Conservation (phyloP, 371 early-diverging fungal species). For the Apophysomyces ossiformis region DNA sequence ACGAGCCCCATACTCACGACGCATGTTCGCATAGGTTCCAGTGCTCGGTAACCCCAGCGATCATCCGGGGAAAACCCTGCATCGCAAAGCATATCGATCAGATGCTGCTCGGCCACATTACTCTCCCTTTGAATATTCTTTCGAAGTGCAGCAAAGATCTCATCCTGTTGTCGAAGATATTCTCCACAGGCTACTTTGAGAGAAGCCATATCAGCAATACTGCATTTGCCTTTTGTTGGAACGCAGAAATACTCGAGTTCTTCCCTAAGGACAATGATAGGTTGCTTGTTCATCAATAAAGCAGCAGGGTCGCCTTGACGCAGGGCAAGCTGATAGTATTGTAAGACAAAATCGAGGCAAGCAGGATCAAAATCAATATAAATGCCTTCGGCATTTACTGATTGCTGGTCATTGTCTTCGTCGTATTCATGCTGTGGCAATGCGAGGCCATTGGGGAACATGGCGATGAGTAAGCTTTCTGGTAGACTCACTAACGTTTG, state of each 20-base stretch:
- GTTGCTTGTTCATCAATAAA: conserved; percentile 61
- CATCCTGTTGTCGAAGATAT: conserved; percentile 57
- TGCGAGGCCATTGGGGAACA: conserved; percentile 73
- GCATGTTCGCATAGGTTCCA: conserved; percentile 62
- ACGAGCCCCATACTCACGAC: conserved; percentile 66
- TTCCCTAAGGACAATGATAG: conserved; percentile 59
- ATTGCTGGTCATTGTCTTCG: conserved; percentile 35
- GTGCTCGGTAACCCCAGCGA: conserved; percentile 69
- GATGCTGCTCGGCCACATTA: conserved; percentile 70
- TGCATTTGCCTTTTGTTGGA: conserved; percentile 19
- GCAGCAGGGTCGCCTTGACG: conserved; percentile 22
- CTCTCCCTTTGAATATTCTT: conserved; percentile 62
- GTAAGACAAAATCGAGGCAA: conserved; percentile 52
- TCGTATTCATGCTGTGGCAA: conserved; percentile 21
- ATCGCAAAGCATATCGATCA: conserved; percentile 78
- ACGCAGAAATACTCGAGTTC: conserved; percentile 59
- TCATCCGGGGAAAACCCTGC: conserved; percentile 66
- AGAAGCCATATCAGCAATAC: conserved; percentile 24
- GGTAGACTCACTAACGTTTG: conserved; percentile 63
- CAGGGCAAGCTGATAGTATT: conserved; percentile 48
- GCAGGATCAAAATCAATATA: conserved; percentile 57
- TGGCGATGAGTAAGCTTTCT: conserved; percentile 68
- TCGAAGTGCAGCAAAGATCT: conserved; percentile 69
- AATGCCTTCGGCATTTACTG: conserved; percentile 43
- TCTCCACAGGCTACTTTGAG: conserved; percentile 63